Base-by-base conservation (phyloP, 2,329 filamentous ascomycete genomes). In the Paecilomyces sp. region DNA sequence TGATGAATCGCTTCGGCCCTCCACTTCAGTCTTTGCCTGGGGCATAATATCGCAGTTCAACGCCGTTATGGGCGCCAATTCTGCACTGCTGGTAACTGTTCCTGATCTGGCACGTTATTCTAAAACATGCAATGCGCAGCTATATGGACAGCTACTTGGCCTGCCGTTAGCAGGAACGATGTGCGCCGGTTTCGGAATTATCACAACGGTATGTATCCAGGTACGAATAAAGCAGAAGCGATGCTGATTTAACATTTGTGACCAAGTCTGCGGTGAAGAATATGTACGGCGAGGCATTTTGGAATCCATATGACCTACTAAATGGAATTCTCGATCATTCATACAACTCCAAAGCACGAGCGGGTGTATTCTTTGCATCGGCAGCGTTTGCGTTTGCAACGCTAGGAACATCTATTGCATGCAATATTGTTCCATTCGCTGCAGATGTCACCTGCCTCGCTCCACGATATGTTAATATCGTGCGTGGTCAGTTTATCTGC, bases 21-120 rank as follows among this genome's bases (percentile, higher is more conserved):
- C 67, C 0, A 64, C 63, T 2, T 64, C 66, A 0, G 64, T 70
- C 11, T 68, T 76, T 0, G 75, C 73, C 31, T 77, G 75, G 75
- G 65, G 68, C 54, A 67, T 77, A 57, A 71, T 77, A 62, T 63
- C 64, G 15, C 75, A 74, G 50, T 72, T 78, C 60, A 77, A 76
- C 64, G 67, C 70, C 56, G 70, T 76, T 58, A 70, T 78, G 65
- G 74, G 75, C 8, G 67, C 65, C 13, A 69, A 72, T 31, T 74
- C 67, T 5, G 71, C 70, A 5, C 65, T 75, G 62, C 62, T 75
- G 18, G 71, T 76, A 13, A 76, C 70, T 52, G 73, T 76, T 36
- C 73, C 74, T 13, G 74, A 76, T 60, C 64, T 76, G 11, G 68
- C 74, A 11, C 67, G 74, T 4, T 76, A 76, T 61, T 71, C 68